Evolutionary conservation across 768 basidiomycete species (phyloP).

Genomic region (Pholiota conissans): DNA sequence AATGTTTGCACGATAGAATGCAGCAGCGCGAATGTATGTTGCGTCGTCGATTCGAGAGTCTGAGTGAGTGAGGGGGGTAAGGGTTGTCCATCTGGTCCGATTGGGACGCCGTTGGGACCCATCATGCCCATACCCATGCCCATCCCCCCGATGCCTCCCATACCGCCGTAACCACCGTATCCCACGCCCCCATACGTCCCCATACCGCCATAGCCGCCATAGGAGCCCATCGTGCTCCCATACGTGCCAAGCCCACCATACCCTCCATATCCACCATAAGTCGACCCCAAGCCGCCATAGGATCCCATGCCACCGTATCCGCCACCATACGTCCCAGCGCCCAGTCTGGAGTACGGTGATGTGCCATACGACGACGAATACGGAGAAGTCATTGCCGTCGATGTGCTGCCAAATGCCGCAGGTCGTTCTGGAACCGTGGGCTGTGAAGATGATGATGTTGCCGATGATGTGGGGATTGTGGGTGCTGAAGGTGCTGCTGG

Average conservation of each 20-base stretch:
- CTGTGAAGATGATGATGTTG: constrained; percentile 14
- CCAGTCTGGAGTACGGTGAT: constrained; percentile 44
- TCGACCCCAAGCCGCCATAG: constrained; percentile 16
- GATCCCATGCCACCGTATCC: constrained; percentile 25
- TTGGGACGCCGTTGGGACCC: constrained; percentile 41
- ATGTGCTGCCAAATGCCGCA: constrained; percentile 41
- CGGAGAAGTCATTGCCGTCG: constrained; percentile 31
- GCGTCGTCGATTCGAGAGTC: constrained; percentile 85
- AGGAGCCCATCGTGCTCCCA: constrained; percentile 26
- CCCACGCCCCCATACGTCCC: constrained; percentile 38
- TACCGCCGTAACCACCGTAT: constrained; percentile 23
- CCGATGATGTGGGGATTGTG: constrained; percentile 23
- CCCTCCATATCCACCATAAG: constrained; percentile 15
- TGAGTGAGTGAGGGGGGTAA: constrained; percentile 71
- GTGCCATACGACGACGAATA: constrained; percentile 36
- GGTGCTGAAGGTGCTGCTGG: constrained; percentile 21
- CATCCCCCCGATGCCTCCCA: constrained; percentile 33
- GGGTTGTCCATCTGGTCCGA: constrained; percentile 52
- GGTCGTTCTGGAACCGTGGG: constrained; percentile 67
- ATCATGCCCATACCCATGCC: constrained; percentile 33
- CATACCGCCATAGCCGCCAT: constrained; percentile 37
- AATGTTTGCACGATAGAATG: constrained; percentile 97
- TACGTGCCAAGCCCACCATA: constrained; percentile 25
- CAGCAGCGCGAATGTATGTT: constrained; percentile 89
- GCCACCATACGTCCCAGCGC: constrained; percentile 22